Base-by-base conservation (phyloP, 1,139 yeast genomes). In the Scheffersomyces lignicola region DNA sequence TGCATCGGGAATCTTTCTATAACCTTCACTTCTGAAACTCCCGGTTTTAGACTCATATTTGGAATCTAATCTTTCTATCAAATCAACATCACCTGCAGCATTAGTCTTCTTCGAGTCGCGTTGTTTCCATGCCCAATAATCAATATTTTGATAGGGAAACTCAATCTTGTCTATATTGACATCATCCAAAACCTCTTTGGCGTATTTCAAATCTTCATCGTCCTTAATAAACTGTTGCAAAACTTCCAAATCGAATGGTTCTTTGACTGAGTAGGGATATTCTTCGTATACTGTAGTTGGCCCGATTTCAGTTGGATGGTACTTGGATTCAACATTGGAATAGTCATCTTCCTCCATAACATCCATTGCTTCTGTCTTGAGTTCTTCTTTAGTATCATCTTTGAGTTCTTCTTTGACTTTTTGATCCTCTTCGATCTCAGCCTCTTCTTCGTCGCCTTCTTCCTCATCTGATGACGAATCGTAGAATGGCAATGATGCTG, bases 11-110 rank as follows among this genome's bases (percentile, higher is more conserved):
- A 88, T 80, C 55, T 84, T 85, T 35, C 64, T 63, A 54, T 82
- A 87, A 0, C 96, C 96, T 39, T 82, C 79, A 31, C 90, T 80
- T 50, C 79, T 76, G 52, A 86, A 84, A 1, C 88, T 70, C 1
- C 89, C 89, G 0, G 82, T 64, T 0, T 45, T 33, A 30, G 76
- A 77, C 34, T 67, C 73, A 31, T 78, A 63, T 11, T 60, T 56
- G 13, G 49, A 44, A 36, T 59, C 69, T 50, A 62, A 60, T 18
- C 57, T 53, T 18, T 54, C 62, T 31, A 60, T 57, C 11, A 56
- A 47, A 25, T 60, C 69, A 13, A 51, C 51, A 24, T 50, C 53
- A 38, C 61, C 59, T 24, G 47, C 49, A 7, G 57, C 44, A 1
- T 45, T 32, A 2, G 52, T 43, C 12, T 33, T 34, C 25, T 60